A percentile compares a stretch with the other conserved stretches of the same genome.
phyloP scores from a whole-genome alignment of 2,329 filamentous ascomycete species.

The Leptographium flavum region DNA sequence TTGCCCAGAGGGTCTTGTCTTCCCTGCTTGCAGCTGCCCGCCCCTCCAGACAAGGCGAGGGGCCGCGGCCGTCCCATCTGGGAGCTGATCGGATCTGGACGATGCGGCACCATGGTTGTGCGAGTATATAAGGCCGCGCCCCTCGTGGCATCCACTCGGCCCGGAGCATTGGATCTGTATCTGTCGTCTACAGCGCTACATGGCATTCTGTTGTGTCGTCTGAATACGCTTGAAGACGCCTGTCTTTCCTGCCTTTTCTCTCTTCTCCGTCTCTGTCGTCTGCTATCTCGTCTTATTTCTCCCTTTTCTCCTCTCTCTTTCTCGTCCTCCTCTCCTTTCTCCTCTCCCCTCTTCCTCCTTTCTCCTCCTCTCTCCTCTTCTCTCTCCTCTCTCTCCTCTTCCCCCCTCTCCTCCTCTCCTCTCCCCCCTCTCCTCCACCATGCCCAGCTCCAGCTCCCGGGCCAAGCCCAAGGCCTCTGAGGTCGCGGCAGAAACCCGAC shows the following conservation, averaged over 20 bases:
- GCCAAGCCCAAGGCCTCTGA: conserved; percentile 51
- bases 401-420: neutral
- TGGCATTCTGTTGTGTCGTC: too few relatives aligned
- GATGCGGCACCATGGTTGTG: neutral
- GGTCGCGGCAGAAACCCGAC: conserved; percentile 60
- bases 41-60: neutral
- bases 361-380: neutral
- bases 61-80: neutral
- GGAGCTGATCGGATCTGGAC: neutral
- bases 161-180: neutral
- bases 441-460: conserved; percentile 27
- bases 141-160: neutral
- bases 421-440: conserved; percentile 15
- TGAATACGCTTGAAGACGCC: too few relatives aligned
- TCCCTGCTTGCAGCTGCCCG: neutral
- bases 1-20: neutral
- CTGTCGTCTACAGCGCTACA: too few relatives aligned
- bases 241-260: neutral
- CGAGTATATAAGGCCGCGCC: neutral
- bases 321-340: neutral
- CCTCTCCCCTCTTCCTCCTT: neutral
- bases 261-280: neutral
- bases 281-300: neutral
- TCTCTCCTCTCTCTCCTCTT: neutral
- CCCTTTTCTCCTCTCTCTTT: neutral